phyloP scores from a whole-genome alignment of 2,329 filamentous ascomycete genomes.

The Colletotrichum gloeosporioides region DNA sequence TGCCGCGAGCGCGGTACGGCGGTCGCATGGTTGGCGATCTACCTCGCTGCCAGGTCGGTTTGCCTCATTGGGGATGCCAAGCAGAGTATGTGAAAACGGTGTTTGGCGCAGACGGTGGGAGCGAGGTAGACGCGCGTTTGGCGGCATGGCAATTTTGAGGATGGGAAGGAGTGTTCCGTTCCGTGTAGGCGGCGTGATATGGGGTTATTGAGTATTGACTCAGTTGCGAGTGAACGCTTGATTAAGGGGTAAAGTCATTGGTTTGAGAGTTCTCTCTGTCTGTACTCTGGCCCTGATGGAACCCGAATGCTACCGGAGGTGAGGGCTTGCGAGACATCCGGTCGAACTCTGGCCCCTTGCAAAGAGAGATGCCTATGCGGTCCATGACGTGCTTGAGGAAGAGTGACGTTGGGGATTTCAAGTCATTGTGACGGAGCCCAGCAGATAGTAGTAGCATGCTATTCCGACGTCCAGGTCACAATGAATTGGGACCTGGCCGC shows the following conservation, averaged over 20 bases:
- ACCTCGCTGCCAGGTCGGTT: not conserved
- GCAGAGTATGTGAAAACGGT: not conserved
- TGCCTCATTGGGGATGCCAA: not conserved
- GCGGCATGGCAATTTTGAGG: not conserved
- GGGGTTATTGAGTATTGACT: not conserved
- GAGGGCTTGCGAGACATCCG: not conserved
- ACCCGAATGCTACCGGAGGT: not conserved
- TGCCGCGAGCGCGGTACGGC: not conserved
- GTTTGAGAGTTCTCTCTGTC: not conserved
- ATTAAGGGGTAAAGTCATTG: not conserved
- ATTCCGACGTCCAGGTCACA: not conserved
- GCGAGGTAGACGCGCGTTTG: not conserved
- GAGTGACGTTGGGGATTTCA: accelerated
- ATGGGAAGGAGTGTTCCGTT: not conserved
- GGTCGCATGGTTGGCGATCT: not conserved
- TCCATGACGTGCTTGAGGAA: not conserved
- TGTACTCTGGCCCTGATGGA: not conserved
- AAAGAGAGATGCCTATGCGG: not conserved
- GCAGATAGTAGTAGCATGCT: not conserved
- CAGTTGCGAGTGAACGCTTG: not conserved
- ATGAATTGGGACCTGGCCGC: not conserved
- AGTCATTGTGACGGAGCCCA: not conserved
- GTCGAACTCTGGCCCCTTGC: not conserved
- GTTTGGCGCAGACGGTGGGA: not conserved
- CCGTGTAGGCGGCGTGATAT: not conserved